A percentile compares a stretch with the other conserved stretches of the same genome.
These are phyloP conservation scores for Silene vulgaris DNA, from an alignment of 179 eudicot species.

Conservation along the genomic window DNA sequence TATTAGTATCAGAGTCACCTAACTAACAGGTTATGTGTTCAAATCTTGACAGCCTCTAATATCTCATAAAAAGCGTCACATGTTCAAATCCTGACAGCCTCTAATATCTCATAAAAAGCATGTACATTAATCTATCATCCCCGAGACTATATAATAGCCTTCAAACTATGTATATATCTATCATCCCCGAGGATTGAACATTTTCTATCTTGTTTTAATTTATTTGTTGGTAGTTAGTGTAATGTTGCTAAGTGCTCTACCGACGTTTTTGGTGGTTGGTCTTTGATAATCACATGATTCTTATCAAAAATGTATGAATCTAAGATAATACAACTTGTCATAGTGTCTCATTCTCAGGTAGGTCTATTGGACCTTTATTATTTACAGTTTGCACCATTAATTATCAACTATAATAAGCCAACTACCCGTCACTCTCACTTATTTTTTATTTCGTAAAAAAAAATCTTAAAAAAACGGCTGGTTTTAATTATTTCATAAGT, in stretches of 20 bases:
- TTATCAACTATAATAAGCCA: constrained; percentile 7
- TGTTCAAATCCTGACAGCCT: too few relatives aligned
- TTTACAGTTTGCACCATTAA: neutral
- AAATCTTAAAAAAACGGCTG: neutral
- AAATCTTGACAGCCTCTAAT: too few relatives aligned
- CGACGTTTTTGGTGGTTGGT: neutral
- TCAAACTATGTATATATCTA: too few relatives aligned
- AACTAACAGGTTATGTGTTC: too few relatives aligned
- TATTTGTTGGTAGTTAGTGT: neutral
- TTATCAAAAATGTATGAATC: constrained; percentile 15
- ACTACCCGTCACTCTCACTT: constrained; percentile 4
- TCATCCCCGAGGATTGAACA: too few relatives aligned
- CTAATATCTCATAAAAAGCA: too few relatives aligned
- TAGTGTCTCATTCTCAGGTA: constrained; percentile 1
- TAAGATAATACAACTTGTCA: neutral
- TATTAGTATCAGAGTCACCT: too few relatives aligned
- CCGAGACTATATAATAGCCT: too few relatives aligned
- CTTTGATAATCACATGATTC: constrained; percentile 6
- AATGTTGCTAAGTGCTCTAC: neutral
- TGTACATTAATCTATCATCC: too few relatives aligned
- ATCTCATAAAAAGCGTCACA: too few relatives aligned
- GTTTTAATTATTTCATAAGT: neutral
- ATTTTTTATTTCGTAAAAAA: neutral
- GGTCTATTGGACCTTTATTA: neutral
- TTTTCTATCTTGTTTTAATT: too few relatives aligned